Base-by-base conservation (phyloP, 192 early-diverging fungal genomes). In the Coemansia sp. region DNA sequence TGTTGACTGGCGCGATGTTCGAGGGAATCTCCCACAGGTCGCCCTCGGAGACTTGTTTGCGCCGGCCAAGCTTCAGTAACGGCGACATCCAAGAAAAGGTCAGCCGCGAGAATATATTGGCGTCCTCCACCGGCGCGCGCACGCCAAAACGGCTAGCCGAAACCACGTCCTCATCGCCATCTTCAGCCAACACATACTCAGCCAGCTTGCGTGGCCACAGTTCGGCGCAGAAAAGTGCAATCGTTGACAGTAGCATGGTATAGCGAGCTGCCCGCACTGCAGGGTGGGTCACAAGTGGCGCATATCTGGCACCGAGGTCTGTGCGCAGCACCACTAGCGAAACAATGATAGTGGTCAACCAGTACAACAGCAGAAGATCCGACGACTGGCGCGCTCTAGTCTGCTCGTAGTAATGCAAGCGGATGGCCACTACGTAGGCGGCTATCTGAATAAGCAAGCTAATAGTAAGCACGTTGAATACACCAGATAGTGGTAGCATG, bases 41-140 rank as follows among this genome's bases (percentile, higher is more conserved):
- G 16, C 89, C 89, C 75, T 87, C 82, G 5, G 79, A 85, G 27
- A 96, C 76, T 42, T 86, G 89, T 68, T 93, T 94, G 46, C 74
- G 67, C 63, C 88, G 88, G 13, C 95, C 96, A 29, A 91, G 79
- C 52, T 87, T 86, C 87, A 98, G 90, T 36, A 97, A 73, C 13
- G 88, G 85, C 60, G 91, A 88, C 88, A 98, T 91, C 96, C 96
- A 98, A 41, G 89, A 84, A 76, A 98, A 96, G 7, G 91, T 89
- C 2, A 94, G 74, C 12, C 86, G 87, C 18, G 91, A 92, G 69
- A 95, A 94, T 49, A 98, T 89, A 68, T 93, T 92, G 54, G 94
- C 90, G 22, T 79, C 82, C 11, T 88, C 89, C 68, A 95, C 95
- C 2, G 94, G 94, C 57, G 86, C 87, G 34, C 22, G 29, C 63